These are phyloP conservation scores for Cardamine occulta DNA, from an alignment of 345 rosid species.

Conservation along the genomic window DNA sequence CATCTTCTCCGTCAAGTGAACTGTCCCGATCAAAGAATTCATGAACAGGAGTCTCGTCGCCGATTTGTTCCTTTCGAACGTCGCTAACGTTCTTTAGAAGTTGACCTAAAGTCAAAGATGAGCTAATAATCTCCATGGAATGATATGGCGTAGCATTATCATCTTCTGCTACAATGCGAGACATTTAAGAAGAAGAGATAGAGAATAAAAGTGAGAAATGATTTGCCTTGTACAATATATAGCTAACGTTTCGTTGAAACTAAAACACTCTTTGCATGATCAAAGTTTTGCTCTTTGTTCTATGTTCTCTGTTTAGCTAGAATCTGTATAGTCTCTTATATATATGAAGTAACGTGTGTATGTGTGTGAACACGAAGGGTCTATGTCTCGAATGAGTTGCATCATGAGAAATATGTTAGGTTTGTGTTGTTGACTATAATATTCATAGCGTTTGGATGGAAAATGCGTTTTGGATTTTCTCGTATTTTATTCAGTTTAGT, in stretches of 20 bases:
- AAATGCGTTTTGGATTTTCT: slow-evolving; percentile 31
- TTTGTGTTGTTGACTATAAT: slow-evolving; percentile 35
- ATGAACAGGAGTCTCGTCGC: slow-evolving; percentile 71
- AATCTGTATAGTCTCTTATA: not conserved
- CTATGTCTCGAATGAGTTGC: slow-evolving; percentile 9
- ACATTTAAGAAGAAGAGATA: slow-evolving; percentile 37
- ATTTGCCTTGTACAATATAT: not conserved
- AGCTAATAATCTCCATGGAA: slow-evolving; percentile 49
- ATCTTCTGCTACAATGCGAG: slow-evolving; percentile 52
- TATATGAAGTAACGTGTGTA: slow-evolving; percentile 19
- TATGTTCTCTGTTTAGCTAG: not conserved
- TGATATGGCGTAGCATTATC: slow-evolving; percentile 40
- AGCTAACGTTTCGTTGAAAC: not conserved
- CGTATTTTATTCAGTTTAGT: slow-evolving; percentile 4
- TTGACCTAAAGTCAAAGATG: slow-evolving; percentile 68
- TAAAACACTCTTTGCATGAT: slow-evolving; percentile 26
- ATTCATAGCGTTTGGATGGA: slow-evolving; percentile 29
- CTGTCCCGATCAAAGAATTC: slow-evolving; percentile 48
- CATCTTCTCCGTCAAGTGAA: slow-evolving; percentile 30
- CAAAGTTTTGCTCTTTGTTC: not conserved
- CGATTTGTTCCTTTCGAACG: slow-evolving; percentile 54
- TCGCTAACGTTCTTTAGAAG: slow-evolving; percentile 75
- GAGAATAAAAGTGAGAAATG: slow-evolving; percentile 14
- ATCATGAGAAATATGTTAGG: slow-evolving; percentile 36
- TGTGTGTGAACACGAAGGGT: slow-evolving; percentile 24